Base-by-base conservation (phyloP, 75 land plant species). In the Cryptomeria japonica region DNA sequence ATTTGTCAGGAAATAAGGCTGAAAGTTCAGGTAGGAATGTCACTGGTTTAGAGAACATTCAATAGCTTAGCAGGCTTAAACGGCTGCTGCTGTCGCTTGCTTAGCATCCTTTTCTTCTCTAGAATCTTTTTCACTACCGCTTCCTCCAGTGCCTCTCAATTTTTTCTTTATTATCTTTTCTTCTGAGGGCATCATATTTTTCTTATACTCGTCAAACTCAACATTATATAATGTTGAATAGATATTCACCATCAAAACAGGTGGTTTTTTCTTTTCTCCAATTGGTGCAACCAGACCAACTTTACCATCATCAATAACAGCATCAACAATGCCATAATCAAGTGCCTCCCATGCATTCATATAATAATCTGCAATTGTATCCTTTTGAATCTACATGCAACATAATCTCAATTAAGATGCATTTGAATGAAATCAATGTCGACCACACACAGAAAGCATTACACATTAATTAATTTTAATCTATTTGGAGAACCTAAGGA, bases 271-370 rank as follows among this genome's bases (percentile, higher is more conserved):
- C 28, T 88, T 49, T n/a, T 95, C 96, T 73, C 92, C 94, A 88
- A 92, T 93, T 5, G 99, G 99, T 46, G 99, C 99, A 89, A 98
- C 96, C 56, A 98, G 83, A 56, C 97, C 99, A 11, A 96, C 99
- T 82, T 97, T 98, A 9, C 99, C 99, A 87, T 98, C 99, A 88
- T 97, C 99, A n/a, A 98, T 95, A n/a, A 98, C 99, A 2, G 68
- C 95, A 93, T 98, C 99, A 32, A 95, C 90, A 55, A 98, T 80
- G 3, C 99, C 99, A 87, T 98, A 98, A 58, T 97, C 96, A 87
- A 90, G 93, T 3, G 99, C 97, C 88, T 98, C 96, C 99, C 99
- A 98, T 10, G 99, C 88, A 90, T 91, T 93, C 99, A 98, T 93
- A 89, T 94, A 98, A 87, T 92, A 90, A 78, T 97, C 99, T 85